Evolutionary conservation across 345 rosid genomes (phyloP).

Genomic region (Bruguiera parviflora): DNA sequence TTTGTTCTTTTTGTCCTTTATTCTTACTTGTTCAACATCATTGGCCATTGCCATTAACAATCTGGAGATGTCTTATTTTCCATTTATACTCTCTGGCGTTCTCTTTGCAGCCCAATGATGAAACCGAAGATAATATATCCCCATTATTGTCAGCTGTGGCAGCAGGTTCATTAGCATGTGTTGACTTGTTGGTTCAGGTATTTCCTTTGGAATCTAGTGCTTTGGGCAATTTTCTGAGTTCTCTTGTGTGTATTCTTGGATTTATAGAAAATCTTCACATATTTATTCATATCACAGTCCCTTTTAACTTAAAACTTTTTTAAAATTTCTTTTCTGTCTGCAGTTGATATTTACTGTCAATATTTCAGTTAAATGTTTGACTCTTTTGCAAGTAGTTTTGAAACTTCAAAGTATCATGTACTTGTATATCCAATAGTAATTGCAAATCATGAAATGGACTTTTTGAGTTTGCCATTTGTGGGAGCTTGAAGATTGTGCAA

Average conservation of each 20-base stretch:
- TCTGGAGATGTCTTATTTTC: not conserved
- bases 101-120: conserved; percentile 75
- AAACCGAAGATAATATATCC: conserved; percentile 79
- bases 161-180: conserved; percentile 74
- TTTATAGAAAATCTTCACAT: not conserved
- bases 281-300: not conserved
- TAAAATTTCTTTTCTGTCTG: too few relatives aligned
- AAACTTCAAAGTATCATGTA: not conserved
- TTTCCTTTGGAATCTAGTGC: conserved; percentile 12
- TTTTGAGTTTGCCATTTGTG: not conserved
- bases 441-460: not conserved
- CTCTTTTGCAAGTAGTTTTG: not conserved
- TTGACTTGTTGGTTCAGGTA: conserved; percentile 74
- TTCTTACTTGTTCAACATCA: not conserved
- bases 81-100: not conserved
- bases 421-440: not conserved
- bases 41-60: not conserved
- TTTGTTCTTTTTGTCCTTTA: not conserved
- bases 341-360: not conserved
- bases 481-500: not conserved
- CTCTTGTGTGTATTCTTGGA: not conserved
- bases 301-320: not conserved
- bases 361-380: not conserved
- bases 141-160: conserved; percentile 89
- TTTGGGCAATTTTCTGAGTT: conserved; percentile 1